Percentiles rank a stretch among this genome's conserved stretches.
Evolutionary conservation across 176 grass and related monocot species (phyloP).

Genomic region (Cenchrus fungigraminus): DNA sequence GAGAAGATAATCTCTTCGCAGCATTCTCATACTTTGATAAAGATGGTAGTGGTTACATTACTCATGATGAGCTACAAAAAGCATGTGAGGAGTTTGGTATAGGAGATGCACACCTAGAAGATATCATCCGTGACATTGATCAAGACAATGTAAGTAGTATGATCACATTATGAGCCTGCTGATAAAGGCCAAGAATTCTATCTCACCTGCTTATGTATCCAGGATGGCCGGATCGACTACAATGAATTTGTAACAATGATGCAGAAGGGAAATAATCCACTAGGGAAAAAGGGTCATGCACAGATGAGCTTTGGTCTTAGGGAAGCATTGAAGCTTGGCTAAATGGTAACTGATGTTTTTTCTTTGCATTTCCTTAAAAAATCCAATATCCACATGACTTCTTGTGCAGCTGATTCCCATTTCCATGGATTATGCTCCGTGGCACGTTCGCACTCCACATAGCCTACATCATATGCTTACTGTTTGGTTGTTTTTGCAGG

Average conservation of each 20-base stretch:
- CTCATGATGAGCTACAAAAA: conserved; percentile 87
- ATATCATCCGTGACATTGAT: conserved; percentile 90
- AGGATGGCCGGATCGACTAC: conserved; percentile 98
- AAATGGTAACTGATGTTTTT: conserved; percentile 41
- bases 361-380: conserved; percentile 8
- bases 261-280: conserved; percentile 88
- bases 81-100: conserved; percentile 96
- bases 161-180: conserved; percentile 7
- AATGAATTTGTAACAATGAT: conserved; percentile 96
- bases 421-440: conserved; percentile 1
- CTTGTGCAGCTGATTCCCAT: neutral
- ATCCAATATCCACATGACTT: neutral
- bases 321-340: conserved; percentile 87
- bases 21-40: conserved; percentile 96
- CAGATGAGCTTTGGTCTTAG: conserved; percentile 86
- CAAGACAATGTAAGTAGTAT: conserved; percentile 87
- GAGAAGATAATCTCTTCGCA: conserved; percentile 89
- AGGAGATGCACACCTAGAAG: conserved; percentile 75
- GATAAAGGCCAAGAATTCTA: conserved; percentile 15
- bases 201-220: conserved; percentile 37
- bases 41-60: conserved; percentile 95
- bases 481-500: neutral
- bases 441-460: neutral
- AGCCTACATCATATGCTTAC: neutral
- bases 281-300: conserved; percentile 67